Conservation (phyloP, 768 basidiomycete species). For the Mrakia frigida region DNA sequence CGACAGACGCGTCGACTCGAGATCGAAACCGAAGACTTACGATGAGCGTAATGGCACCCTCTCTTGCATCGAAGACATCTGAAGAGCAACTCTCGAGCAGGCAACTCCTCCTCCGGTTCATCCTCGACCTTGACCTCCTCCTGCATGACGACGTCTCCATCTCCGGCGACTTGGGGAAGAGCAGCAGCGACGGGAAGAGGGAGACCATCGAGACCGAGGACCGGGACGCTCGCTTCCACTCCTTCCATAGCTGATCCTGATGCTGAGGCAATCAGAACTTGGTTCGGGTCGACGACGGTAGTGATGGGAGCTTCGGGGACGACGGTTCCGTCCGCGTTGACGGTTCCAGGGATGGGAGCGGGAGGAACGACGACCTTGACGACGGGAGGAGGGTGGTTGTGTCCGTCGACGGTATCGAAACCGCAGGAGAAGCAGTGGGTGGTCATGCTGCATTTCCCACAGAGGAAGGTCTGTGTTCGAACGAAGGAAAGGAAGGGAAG, state of each 20-base stretch:
- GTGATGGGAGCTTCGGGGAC: neutral
- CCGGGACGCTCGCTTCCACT: neutral
- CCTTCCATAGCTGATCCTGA: neutral
- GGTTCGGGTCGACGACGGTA: neutral
- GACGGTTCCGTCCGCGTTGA: neutral
- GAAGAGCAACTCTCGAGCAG: slow-evolving; percentile 54
- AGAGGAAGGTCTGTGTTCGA: slow-evolving; percentile 14
- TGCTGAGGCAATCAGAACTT: neutral
- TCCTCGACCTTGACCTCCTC: slow-evolving; percentile 44
- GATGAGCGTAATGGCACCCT: slow-evolving; percentile 71
- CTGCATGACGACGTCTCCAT: slow-evolving; percentile 41
- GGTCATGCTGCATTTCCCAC: slow-evolving; percentile 9
- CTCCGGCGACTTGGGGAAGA: slow-evolving; percentile 58
- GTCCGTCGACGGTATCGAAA: slow-evolving; percentile 4
- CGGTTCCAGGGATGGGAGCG: neutral
- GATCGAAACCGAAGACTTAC: slow-evolving; percentile 33
- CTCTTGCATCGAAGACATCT: slow-evolving; percentile 80
- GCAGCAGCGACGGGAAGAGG: neutral
- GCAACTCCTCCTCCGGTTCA: slow-evolving; percentile 36
- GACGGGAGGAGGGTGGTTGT: slow-evolving; percentile 1
- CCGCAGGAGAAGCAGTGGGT: slow-evolving; percentile 24
- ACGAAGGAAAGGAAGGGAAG: neutral
- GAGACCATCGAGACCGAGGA: neutral
- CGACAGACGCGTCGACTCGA: neutral
- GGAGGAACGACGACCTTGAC: neutral